Evolutionary conservation across 331 rosid species (phyloP), one percentile per base, ranked within the genome.

Genomic region (Quercus phellos): DNA sequence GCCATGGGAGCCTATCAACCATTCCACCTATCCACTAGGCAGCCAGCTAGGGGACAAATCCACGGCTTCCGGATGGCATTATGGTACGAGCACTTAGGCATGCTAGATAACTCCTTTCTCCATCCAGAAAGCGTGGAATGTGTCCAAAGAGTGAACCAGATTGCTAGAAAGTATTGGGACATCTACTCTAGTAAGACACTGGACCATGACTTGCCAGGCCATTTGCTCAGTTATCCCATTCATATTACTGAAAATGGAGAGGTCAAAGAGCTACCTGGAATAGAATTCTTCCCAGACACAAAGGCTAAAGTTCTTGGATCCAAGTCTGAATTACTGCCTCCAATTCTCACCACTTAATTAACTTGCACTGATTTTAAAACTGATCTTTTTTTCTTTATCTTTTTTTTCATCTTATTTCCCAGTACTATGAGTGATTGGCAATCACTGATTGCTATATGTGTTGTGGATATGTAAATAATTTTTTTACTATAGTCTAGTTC

Each of bases 1-100:
- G 86, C 86, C 35, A 82, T 85, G 86, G 88, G 89, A 46, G 85
- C 83, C 68, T 83, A 51, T 76, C 85, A 86, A 46, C 89, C 89
- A 29, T 38, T 72, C 64, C 84, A 83, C 19, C 81, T 86, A 4
- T 71, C 87, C 6, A 59, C 69, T 12, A 56, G 22, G 14, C 55
- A 66, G 72, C 80, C 74, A 18, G 85, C 87, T 12, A 55, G 75
- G 53, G 89, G 87, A 13, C 87, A 80, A 12, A 78, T 86, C 34
- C 87, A 86, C 46, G 87, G 89, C 60, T 81, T 83, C 32, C 75
- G 89, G 79, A 58, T 84, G 84, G 80, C 86, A 26, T 77, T 87
- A 78, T 87, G 90, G 90, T 76, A 78, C 19, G 90, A 86, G 69
- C 90, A 84, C 69, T 63, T 81, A 14, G 84, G 90, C 30, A 46